Evolutionary conservation across 1,139 yeast genomes (phyloP), one percentile per base, ranked within the genome.

Genomic region (Candida frijolesensis): DNA sequence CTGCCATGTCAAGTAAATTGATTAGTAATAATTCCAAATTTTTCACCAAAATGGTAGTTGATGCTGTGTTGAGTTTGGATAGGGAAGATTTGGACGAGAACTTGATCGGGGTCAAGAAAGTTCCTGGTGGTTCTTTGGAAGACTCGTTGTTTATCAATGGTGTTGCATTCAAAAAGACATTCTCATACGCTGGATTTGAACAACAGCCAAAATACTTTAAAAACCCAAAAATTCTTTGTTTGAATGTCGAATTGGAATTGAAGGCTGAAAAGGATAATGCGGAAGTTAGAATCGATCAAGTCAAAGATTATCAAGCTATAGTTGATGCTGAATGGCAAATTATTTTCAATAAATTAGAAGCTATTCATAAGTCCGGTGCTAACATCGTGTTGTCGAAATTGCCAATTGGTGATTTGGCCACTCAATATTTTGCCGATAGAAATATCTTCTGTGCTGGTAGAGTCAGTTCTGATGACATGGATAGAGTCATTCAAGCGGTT

Each of bases 241-340:
- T 94, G 63, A 94, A 95, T 66, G 94, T 95, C 38, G 99, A 94
- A 68, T 79, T 94, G 58, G 99, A 94, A 73, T 82, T 94, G 65
- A 94, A 94, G 74, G 98, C 99, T 1, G 99, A 94, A 72, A 92
- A 90, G 74, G 99, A 94, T 69, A 94, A 94, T 66, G 99, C 99
- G n/a, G 99, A 94, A 75, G 98, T 94, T 32, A 83, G 99, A 61
- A 96, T 94, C 48, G 96, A 90, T 62, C 88, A 91, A 66, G 98
- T 94, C 48, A 82, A 84, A 54, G 97, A 94, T 62, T 94, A 95
- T 71, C 99, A 94, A 73, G 92, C 88, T 38, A 87, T 94, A 51
- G 99, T 94, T 37, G 98, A 94, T 71, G 99, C 99, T 25, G 99
- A 94, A 71, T 94, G 99, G 98, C 85, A 89, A 67, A 89, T 94